Evolutionary conservation across 345 rosid genomes (phyloP).

Genomic region (Populus pruinosa): DNA sequence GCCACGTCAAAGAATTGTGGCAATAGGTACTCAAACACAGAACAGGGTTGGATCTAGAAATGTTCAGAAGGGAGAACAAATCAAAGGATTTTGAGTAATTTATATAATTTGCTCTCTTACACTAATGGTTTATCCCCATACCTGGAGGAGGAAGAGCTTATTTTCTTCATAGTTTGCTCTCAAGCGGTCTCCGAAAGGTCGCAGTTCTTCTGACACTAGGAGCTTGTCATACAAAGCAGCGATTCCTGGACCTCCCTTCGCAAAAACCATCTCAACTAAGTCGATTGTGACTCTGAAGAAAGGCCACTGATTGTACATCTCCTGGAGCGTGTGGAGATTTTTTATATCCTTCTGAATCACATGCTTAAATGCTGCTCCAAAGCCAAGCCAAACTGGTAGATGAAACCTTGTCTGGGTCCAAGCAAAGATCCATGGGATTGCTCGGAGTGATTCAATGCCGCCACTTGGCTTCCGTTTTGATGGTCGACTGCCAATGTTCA

Average conservation of each 20-base stretch:
- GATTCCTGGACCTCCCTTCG: slow-evolving; percentile 90
- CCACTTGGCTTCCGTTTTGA: slow-evolving; percentile 97
- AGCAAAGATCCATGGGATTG: slow-evolving; percentile 97
- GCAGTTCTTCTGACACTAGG: slow-evolving; percentile 70
- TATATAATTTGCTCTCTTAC: background rate
- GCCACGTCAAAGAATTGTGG: background rate
- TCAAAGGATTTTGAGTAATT: background rate
- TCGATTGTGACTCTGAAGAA: slow-evolving; percentile 94
- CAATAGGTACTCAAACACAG: background rate
- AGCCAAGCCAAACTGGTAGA: slow-evolving; percentile 97
- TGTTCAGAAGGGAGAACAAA: background rate
- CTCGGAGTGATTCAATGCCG: slow-evolving; percentile 91
- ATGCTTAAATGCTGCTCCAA: slow-evolving; percentile 83
- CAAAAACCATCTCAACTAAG: slow-evolving; percentile 95
- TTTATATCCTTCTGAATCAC: slow-evolving; percentile 58
- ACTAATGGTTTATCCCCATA: slow-evolving; percentile 16
- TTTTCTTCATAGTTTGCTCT: slow-evolving; percentile 73
- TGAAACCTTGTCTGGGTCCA: slow-evolving; percentile 97
- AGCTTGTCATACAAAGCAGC: slow-evolving; percentile 82
- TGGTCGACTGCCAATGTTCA: slow-evolving; percentile 98
- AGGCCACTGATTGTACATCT: slow-evolving; percentile 89
- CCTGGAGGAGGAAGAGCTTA: slow-evolving; percentile 80
- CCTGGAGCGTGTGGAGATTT: slow-evolving; percentile 75
- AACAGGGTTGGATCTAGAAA: no score
- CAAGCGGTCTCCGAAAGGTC: slow-evolving; percentile 69